phyloP scores from a whole-genome alignment of 2,329 filamentous ascomycete species.

The Penicillium capsulatum region DNA sequence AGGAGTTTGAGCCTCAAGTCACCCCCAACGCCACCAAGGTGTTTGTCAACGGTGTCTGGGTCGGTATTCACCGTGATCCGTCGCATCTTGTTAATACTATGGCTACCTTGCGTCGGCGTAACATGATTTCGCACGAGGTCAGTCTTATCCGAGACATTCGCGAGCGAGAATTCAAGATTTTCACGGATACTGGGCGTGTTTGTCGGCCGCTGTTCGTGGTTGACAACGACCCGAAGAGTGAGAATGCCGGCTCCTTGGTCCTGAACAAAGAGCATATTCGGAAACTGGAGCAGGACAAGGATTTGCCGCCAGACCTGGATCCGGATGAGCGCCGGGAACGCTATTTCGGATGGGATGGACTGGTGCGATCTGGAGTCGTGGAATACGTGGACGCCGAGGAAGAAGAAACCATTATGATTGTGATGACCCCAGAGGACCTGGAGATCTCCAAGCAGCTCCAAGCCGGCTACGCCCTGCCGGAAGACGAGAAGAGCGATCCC shows the following conservation, averaged over 20 bases:
- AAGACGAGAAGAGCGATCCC: conserved; percentile 65
- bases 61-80: conserved; percentile 88
- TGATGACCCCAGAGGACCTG: conserved; percentile 95
- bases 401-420: conserved; percentile 98
- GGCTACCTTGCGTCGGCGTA: conserved; percentile 70
- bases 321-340: conserved; percentile 55
- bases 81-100: conserved; percentile 78
- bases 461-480: conserved; percentile 56
- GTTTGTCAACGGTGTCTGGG: conserved; percentile 97
- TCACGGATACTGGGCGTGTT: conserved; percentile 92
- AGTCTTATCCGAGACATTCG: conserved; percentile 94
- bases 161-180: conserved; percentile 97
- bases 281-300: conserved; percentile 68
- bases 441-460: conserved; percentile 71
- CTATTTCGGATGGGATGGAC: conserved; percentile 82
- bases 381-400: conserved; percentile 98
- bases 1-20: conserved; percentile 83
- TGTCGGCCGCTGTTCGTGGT: conserved; percentile 92
- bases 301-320: conserved; percentile 58
- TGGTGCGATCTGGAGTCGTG: conserved; percentile 79
- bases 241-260: conserved; percentile 71
- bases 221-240: conserved; percentile 73
- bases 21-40: conserved; percentile 95
- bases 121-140: conserved; percentile 84
- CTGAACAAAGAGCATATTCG: conserved; percentile 80